A percentile compares a stretch with the other conserved stretches of the same genome.
phyloP scores from a whole-genome alignment of 2,329 filamentous ascomycete genomes.

The Colletotrichum chlorophyti region DNA sequence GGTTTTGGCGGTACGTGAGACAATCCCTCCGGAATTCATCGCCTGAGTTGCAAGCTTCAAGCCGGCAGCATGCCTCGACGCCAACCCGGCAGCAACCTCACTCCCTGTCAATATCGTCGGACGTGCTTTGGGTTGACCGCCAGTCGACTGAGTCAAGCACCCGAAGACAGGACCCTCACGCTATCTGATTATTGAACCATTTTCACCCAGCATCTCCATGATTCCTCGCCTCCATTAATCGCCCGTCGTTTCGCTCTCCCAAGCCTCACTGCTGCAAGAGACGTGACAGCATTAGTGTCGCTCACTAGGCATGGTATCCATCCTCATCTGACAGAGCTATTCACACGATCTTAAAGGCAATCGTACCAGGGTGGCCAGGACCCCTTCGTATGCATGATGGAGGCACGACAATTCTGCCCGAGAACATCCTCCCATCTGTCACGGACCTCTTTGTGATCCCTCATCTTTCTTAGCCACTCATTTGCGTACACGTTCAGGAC shows the following conservation, averaged over 20 bases:
- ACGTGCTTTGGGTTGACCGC: conserved; percentile 20
- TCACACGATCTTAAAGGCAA: no score
- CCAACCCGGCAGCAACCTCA: neutral
- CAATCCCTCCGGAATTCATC: no score
- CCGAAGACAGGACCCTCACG: neutral
- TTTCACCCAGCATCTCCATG: no score
- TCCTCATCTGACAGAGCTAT: no score
- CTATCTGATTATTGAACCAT: neutral
- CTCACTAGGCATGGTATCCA: no score
- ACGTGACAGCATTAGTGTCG: no score
- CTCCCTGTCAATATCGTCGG: neutral
- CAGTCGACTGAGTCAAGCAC: conserved; percentile 22
- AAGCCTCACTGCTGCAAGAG: neutral
- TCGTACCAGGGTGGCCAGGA: conserved; percentile 1
- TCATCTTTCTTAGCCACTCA: conserved; percentile 8
- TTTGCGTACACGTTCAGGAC: conserved; percentile 24
- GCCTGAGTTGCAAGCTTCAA: neutral
- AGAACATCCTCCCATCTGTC: conserved; percentile 39
- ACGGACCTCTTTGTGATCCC: conserved; percentile 39
- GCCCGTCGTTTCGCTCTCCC: no score
- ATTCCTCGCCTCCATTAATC: no score
- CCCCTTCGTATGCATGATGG: conserved; percentile 12
- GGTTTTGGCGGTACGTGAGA: neutral
- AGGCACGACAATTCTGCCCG: conserved; percentile 32
- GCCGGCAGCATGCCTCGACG: neutral